These are phyloP conservation scores for Tulasnella sp. DNA, from an alignment of 768 basidiomycete genomes.

Conservation along the genomic window DNA sequence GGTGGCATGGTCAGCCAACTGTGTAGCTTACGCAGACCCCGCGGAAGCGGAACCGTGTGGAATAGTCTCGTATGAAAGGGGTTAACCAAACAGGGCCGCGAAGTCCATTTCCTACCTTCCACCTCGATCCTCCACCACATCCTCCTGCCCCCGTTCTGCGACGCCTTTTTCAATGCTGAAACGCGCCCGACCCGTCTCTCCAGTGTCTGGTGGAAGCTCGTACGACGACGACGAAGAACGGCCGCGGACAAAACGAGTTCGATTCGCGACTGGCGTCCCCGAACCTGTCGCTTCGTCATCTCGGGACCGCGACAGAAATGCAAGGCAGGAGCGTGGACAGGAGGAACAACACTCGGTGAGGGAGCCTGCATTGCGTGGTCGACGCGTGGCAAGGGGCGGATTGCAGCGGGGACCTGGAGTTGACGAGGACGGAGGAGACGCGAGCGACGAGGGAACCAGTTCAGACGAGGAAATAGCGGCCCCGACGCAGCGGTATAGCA, in stretches of 20 bases:
- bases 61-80: not conserved
- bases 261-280: not conserved
- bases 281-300: not conserved
- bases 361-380: not conserved
- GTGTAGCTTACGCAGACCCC: not conserved
- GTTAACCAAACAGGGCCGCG: not conserved
- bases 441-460: not conserved
- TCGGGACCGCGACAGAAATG: not conserved
- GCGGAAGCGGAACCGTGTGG: not conserved
- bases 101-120: not conserved
- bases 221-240: not conserved
- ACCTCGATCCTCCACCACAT: not conserved
- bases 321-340: not conserved
- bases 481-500: not conserved
- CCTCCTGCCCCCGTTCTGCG: not conserved
- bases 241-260: not conserved
- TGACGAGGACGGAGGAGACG: not conserved
- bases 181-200: conserved; percentile 4
- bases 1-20: not conserved
- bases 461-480: not conserved
- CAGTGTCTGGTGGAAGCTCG: not conserved
- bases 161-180: not conserved
- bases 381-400: not conserved
- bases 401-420: not conserved
- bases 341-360: not conserved